These are phyloP conservation scores for Rosa rugosa DNA, from an alignment of 306 rosid genomes.

Conservation along the genomic window DNA sequence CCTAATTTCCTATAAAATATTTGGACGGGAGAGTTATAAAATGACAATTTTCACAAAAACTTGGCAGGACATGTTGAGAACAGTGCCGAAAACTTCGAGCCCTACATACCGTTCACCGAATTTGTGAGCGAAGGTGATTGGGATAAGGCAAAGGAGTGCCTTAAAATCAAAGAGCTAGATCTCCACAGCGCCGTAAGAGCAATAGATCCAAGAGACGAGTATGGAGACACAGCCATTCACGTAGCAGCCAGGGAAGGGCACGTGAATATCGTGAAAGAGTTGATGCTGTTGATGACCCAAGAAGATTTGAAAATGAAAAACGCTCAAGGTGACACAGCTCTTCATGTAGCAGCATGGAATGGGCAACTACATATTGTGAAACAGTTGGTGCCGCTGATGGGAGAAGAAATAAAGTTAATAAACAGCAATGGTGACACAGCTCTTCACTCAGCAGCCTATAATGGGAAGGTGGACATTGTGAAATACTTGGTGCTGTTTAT, in stretches of 20 bases:
- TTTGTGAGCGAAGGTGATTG: not conserved
- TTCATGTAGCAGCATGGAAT: not conserved
- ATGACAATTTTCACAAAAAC: not conserved
- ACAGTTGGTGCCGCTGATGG: not conserved
- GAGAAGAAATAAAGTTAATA: not conserved
- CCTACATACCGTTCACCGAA: not conserved
- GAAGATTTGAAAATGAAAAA: not conserved
- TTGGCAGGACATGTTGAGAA: not conserved
- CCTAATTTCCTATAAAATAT: no score
- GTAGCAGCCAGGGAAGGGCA: not conserved
- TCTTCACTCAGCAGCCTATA: not conserved
- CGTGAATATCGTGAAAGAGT: not conserved
- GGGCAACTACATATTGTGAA: not conserved
- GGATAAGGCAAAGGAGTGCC: not conserved
- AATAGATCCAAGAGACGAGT: not conserved
- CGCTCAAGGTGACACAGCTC: not conserved
- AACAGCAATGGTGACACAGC: not conserved
- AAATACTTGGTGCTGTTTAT: not conserved
- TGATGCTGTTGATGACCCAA: not conserved
- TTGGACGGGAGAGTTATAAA: not conserved
- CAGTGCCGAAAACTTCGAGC: not conserved
- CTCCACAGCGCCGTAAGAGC: not conserved
- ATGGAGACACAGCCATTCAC: not conserved
- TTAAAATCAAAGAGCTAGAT: not conserved
- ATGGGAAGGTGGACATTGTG: not conserved